Evolutionary conservation across 2,329 filamentous ascomycete genomes (phyloP).

Genomic region (Alternaria sp.): DNA sequence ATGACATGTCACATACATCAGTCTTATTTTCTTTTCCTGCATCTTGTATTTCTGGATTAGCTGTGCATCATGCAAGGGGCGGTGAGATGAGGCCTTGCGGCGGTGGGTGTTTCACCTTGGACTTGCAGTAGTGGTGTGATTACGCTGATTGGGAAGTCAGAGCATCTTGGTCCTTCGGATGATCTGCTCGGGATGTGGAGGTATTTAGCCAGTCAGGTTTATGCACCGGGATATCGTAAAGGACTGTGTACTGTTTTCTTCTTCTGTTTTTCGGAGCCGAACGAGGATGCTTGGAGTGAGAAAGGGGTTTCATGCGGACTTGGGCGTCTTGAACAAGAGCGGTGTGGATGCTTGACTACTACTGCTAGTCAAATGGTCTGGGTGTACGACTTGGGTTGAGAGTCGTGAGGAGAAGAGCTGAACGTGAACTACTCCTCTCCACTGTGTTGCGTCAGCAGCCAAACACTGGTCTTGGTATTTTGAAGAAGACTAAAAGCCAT

Average conservation of each 20-base stretch:
- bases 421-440: background rate
- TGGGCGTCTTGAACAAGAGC: background rate
- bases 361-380: background rate
- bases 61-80: background rate
- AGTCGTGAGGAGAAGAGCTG: background rate
- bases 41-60: background rate
- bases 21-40: background rate
- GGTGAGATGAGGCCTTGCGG: background rate
- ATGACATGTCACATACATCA: background rate
- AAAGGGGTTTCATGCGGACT: background rate
- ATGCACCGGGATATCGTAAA: background rate
- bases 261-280: background rate
- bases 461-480: background rate
- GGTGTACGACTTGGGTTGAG: background rate
- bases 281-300: background rate
- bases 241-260: conserved; percentile 1
- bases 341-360: background rate
- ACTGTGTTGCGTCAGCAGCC: background rate
- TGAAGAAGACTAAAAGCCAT: background rate
- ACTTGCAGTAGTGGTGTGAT: conserved; percentile 1
- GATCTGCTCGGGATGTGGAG: background rate
- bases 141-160: background rate
- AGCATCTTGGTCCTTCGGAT: background rate
- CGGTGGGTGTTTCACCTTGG: background rate
- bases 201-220: background rate